A percentile compares a stretch with the other conserved stretches of the same genome.
Conservation (phyloP, 768 basidiomycete genomes). For the Russula dissimulans region DNA sequence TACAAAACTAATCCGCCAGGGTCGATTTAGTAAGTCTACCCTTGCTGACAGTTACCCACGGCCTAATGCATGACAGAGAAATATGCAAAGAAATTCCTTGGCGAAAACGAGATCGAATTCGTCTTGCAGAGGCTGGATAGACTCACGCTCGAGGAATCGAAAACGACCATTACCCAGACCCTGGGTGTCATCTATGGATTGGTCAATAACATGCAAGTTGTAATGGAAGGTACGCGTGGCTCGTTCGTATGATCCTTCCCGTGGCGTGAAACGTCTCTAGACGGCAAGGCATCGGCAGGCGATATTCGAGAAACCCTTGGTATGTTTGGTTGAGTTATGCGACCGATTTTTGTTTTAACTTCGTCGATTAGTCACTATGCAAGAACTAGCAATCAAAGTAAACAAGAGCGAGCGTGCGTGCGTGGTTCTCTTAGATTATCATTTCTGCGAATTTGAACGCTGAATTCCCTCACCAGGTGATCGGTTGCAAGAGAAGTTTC, state of each 20-base stretch:
- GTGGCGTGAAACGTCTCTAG: background rate
- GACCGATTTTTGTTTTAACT: background rate
- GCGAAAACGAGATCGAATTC: background rate
- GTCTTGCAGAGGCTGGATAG: too few relatives aligned
- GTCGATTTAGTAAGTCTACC: background rate
- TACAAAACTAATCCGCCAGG: background rate
- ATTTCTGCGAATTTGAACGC: background rate
- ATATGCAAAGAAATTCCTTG: background rate
- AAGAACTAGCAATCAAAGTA: background rate
- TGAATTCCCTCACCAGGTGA: background rate
- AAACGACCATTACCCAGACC: too few relatives aligned
- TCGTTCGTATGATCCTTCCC: background rate
- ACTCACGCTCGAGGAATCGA: too few relatives aligned
- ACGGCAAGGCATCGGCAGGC: background rate
- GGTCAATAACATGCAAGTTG: too few relatives aligned
- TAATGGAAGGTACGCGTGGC: background rate
- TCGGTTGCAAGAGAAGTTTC: background rate
- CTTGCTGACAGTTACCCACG: background rate
- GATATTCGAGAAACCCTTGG: background rate
- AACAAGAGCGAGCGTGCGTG: background rate
- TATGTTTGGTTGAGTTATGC: background rate
- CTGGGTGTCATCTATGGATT: too few relatives aligned
- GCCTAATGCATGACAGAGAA: background rate
- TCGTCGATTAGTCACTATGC: background rate
- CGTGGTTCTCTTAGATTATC: background rate